Base-by-base conservation (phyloP, 2,329 filamentous ascomycete genomes). In the Zopfia rhizophila region DNA sequence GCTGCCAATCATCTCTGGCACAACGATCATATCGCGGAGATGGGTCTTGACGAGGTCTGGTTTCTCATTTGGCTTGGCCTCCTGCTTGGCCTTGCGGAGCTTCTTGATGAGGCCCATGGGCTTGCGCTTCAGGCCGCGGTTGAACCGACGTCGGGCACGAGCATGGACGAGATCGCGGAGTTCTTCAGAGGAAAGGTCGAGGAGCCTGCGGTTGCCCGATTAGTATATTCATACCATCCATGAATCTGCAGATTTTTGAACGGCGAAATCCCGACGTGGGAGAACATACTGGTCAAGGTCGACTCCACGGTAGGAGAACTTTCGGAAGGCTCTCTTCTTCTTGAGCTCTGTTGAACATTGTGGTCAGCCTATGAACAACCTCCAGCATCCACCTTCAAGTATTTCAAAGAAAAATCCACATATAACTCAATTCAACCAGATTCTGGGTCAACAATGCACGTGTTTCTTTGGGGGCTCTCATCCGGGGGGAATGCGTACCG, bases 91-190 rank as follows among this genome's bases (percentile, higher is more conserved):
- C 86, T 97, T 97, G 79, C 94, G 93, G 74, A 99, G 91, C 88
- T 99, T 99, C 91, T 97, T 97, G 88, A 99, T 97, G 74, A 99
- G 85, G 72, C 94, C 94, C 94, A 99, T 97, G 73, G 94, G 94
- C 86, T 96, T 96, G 84, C 94, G 92, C 90, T 97, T 99, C 73
- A 99, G 89, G 74, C 94, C 94, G 69, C 94, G 93, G 89, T 97
- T 97, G 89, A 99, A 97, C 78, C 95, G 87, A 80, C 94, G 88
- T 77, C 94, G 93, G 76, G 94, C 94, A 78, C 94, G 94, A 74
- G 94, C 94, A 85, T 99, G 94, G 74, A 99, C 92, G 78, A 99
- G 90, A 89, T 97, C 92, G 75, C 94, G 92, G 79, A 99, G 91
- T 82, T 97, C 90, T 79, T 97, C 94, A 74, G 92, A 96, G 75